Conservation (phyloP, 2,329 filamentous ascomycete genomes). For the Arthrobotrys iridis region DNA sequence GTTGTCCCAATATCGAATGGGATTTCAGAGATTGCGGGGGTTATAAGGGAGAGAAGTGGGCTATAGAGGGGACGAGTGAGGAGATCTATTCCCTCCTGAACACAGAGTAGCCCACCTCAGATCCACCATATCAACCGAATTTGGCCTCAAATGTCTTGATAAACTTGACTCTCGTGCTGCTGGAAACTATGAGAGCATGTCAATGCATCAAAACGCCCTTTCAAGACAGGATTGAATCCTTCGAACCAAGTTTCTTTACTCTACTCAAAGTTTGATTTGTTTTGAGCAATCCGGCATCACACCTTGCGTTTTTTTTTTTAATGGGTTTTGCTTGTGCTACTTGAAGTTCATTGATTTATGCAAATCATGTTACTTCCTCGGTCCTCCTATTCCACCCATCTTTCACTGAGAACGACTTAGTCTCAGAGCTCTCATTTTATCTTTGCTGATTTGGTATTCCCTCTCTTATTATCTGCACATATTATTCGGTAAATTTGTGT, state of each 20-base stretch:
- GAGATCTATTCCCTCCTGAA: constrained; percentile 30
- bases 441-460: not conserved
- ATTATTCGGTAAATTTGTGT: not conserved
- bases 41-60: constrained; percentile 56
- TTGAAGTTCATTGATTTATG: not conserved
- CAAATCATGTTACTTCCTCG: not conserved
- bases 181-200: not conserved
- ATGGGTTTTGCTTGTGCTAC: not conserved
- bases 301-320: not conserved
- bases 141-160: not conserved
- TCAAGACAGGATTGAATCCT: not conserved
- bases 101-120: constrained; percentile 6
- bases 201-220: not conserved
- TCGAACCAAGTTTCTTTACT: not conserved
- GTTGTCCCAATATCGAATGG: constrained; percentile 52
- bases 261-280: not conserved
- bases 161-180: not conserved
- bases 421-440: not conserved
- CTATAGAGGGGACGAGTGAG: constrained; percentile 33
- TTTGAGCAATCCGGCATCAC: too few species aligned
- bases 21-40: constrained; percentile 58
- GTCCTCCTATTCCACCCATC: not conserved
- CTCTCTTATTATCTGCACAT: not conserved
- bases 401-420: not conserved
- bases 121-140: too few species aligned